Base-by-base conservation (phyloP, 192 early-diverging fungal species). In the Coemansia sp. region DNA sequence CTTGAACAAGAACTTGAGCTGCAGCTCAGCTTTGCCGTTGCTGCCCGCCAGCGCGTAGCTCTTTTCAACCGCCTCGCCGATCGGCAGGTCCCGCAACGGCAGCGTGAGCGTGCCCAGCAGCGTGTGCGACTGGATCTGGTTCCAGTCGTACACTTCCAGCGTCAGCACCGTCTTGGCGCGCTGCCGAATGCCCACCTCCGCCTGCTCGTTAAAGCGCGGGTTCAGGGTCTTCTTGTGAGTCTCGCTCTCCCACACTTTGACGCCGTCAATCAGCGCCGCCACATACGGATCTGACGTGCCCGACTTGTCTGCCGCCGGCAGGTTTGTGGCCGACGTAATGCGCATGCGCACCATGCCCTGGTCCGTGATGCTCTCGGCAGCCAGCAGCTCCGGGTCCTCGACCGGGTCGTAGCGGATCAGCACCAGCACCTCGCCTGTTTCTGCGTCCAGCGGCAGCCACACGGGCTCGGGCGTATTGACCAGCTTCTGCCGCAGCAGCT, bases 111-210 rank as follows among this genome's bases (percentile, higher is more conserved):
- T 52, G 53, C 87, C 90, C 6, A 93, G 72, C 45, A 82, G 80
- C 39, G 82, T 86, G 62, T 87, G 79, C 17, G 83, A 78, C 48
- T 84, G 84, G 38, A 93, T 70, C 75, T 89, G 85, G 61, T 93
- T 88, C 90, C 90, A 93, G 72, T 93, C 92, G 63, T 77, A 93
- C 9, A 91, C 80, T 38, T 89, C 85, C 14, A 91, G 82, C 27
- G 70, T 64, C 64, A 92, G 76, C 43, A 77, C 71, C 11, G 88
- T 72, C 51, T 76, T 80, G 4, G 67, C 82, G 47, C 90, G 83
- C 55, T 65, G 62, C 31, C 72, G 67, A 58, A 93, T 82, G n/a
- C 82, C 82, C 4, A 88, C 62, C n/a, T 77, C 77, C 48, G 88
- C 85, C 25, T 70, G 65, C 71, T 92, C 87, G 69, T 91, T 85